Evolutionary conservation across 1,139 yeast genomes (phyloP), one percentile per base, ranked within the genome.

Genomic region (Geotrichum restrictum): DNA sequence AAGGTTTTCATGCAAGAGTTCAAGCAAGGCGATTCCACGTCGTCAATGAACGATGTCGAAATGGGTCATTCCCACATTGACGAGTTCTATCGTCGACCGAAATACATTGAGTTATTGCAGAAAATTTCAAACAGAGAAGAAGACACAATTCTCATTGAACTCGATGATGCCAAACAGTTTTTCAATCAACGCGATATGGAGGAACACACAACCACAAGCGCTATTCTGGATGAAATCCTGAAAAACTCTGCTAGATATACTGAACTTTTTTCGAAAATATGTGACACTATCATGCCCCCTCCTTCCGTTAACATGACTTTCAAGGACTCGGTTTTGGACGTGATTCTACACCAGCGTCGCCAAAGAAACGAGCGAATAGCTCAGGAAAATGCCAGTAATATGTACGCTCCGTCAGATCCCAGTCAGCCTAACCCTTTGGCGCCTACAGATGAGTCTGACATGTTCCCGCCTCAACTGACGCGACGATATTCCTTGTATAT

Each of bases 311-410:
- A 88, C 59, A 75, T 91, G 51, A 74, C 83, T 47, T 88, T 86
- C 68, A 82, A 83, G 61, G 97, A 89, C 66, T 96, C 88, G 61
- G 98, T 93, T 10, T 74, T 94, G 62, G 98, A 94, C 66, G 95
- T 93, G 55, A 88, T 94, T 56, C 76, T 91, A 60, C 91, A 88
- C 64, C 98, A 93, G 72, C 80, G 99, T 67, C 82, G 79, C 62
- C 78, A 87, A 67, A 79, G 96, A 63, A 93, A 93, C 67, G 81
- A 81, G 62, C 78, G 91, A 57, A 74, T 83, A 45, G 81, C 81
- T 58, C 83, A 80, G 59, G 95, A 87, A 61, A 78, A 79, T 55
- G 75, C 77, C 51, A 82, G 79, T 45, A 86, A 82, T 56, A 59
- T 64, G 21, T 67, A 63, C 48, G 61, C 59, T 40, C 41, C 52